Percentiles rank a stretch among this genome's conserved stretches.
phyloP scores from a whole-genome alignment of 2,329 filamentous ascomycete species.

The Ceratocystis colombiana region DNA sequence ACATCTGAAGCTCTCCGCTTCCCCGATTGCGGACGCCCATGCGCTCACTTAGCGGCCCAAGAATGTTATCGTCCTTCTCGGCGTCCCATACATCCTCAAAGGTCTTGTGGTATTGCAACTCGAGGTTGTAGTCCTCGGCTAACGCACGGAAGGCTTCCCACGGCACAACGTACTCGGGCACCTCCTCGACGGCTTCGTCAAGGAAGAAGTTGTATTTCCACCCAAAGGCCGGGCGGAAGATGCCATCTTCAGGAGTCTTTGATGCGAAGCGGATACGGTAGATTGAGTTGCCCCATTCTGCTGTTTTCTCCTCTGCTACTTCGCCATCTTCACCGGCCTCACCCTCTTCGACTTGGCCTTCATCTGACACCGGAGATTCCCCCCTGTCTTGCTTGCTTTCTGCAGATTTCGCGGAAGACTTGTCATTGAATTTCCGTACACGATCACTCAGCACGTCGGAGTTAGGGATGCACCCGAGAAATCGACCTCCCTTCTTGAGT shows the following conservation, averaged over 20 bases:
- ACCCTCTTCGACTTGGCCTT: slow-evolving; percentile 30
- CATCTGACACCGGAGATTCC: slow-evolving; percentile 33
- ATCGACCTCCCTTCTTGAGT: slow-evolving; percentile 85
- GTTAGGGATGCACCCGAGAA: slow-evolving; percentile 94
- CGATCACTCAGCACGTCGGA: slow-evolving; percentile 76
- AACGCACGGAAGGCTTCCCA: slow-evolving; percentile 96
- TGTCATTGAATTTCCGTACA: slow-evolving; percentile 62
- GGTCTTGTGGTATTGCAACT: slow-evolving; percentile 83
- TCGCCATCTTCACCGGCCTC: slow-evolving; percentile 40
- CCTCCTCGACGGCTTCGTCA: slow-evolving; percentile 88
- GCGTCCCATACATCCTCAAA: slow-evolving; percentile 88
- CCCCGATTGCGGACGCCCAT: slow-evolving; percentile 79
- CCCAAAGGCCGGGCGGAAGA: slow-evolving; percentile 88
- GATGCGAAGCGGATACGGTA: slow-evolving; percentile 85
- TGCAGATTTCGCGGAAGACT: slow-evolving; percentile 28
- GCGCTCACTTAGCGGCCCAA: slow-evolving; percentile 81
- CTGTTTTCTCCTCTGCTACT: slow-evolving; percentile 52
- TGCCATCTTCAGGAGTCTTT: slow-evolving; percentile 69
- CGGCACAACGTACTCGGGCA: slow-evolving; percentile 94
- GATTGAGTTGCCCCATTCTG: slow-evolving; percentile 86
- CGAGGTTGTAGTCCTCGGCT: slow-evolving; percentile 92
- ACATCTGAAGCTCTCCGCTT: slow-evolving; percentile 58
- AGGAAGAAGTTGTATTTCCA: slow-evolving; percentile 98
- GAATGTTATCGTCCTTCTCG: slow-evolving; percentile 71
- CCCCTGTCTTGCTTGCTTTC: slow-evolving; percentile 20